Evolutionary conservation across 2,329 filamentous ascomycete genomes (phyloP).

Genomic region (Aspergillus pseudoterreus): DNA sequence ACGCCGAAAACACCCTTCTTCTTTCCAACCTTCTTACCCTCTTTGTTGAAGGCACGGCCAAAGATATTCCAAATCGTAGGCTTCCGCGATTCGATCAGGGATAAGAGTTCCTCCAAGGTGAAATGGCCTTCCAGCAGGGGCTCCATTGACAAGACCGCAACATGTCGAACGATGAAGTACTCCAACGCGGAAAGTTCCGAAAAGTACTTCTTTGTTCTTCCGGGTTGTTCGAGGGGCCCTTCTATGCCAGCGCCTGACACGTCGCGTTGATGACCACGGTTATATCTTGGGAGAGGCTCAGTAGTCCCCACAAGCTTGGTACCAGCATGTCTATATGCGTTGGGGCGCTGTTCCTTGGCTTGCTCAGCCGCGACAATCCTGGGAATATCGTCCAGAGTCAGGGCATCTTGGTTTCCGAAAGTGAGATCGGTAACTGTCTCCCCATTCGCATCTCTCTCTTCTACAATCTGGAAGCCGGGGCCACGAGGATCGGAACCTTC

Average conservation of each 20-base stretch:
- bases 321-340: slow-evolving; percentile 71
- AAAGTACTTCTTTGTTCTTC: slow-evolving; percentile 76
- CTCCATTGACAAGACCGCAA: slow-evolving; percentile 92
- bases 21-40: slow-evolving; percentile 66
- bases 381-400: slow-evolving; percentile 94
- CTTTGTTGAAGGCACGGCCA: slow-evolving; percentile 90
- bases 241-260: slow-evolving; percentile 55
- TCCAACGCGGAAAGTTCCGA: slow-evolving; percentile 92
- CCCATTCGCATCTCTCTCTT: slow-evolving; percentile 68
- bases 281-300: slow-evolving; percentile 61
- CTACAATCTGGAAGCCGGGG: slow-evolving; percentile 70
- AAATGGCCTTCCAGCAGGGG: slow-evolving; percentile 87
- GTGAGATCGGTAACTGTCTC: slow-evolving; percentile 74
- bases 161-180: slow-evolving; percentile 94
- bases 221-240: slow-evolving; percentile 50
- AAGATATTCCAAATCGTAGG: slow-evolving; percentile 98
- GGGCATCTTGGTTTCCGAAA: slow-evolving; percentile 83
- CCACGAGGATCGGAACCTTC: slow-evolving; percentile 52
- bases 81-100: slow-evolving; percentile 89
- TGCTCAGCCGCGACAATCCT: slow-evolving; percentile 94
- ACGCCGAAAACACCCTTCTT: slow-evolving; percentile 95
- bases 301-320: slow-evolving; percentile 61
- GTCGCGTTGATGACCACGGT: slow-evolving; percentile 66
- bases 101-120: slow-evolving; percentile 85
- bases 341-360: slow-evolving; percentile 82